Conservation (phyloP, 768 basidiomycete species). For the Tulasnella sp. region DNA sequence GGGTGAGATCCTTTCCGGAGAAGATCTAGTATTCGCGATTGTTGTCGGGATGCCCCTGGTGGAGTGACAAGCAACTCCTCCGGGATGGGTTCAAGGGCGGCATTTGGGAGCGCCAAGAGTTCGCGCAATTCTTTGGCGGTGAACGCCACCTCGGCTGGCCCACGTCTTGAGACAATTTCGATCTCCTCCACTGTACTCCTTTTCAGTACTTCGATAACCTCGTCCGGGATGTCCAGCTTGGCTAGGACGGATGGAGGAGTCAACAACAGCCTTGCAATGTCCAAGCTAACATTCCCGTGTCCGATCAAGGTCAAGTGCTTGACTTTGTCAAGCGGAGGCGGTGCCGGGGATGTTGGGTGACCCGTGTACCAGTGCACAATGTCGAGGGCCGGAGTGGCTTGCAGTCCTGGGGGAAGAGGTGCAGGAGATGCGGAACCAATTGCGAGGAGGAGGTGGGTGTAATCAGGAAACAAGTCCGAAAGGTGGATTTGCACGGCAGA, state of each 20-base stretch:
- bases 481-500: slow-evolving; percentile 51
- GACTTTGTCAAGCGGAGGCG: slow-evolving; percentile 57
- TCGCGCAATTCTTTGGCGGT: slow-evolving; percentile 91
- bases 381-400: slow-evolving; percentile 61
- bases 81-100: slow-evolving; percentile 57
- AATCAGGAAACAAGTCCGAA: slow-evolving; percentile 54
- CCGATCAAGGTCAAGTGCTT: slow-evolving; percentile 79
- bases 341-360: slow-evolving; percentile 48
- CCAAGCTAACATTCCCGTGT: slow-evolving; percentile 90
- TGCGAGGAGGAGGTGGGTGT: slow-evolving; percentile 80
- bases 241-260: slow-evolving; percentile 53
- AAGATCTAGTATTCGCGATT: slow-evolving; percentile 57
- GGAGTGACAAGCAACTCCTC: slow-evolving; percentile 33
- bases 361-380: slow-evolving; percentile 96
- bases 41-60: slow-evolving; percentile 47
- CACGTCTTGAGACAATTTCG: slow-evolving; percentile 75
- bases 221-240: slow-evolving; percentile 68
- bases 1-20: slow-evolving; percentile 56
- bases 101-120: slow-evolving; percentile 56
- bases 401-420: slow-evolving; percentile 30
- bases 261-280: slow-evolving; percentile 84
- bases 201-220: slow-evolving; percentile 60
- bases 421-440: slow-evolving; percentile 66
- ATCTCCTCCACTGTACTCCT: slow-evolving; percentile 63
- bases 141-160: slow-evolving; percentile 82